Evolutionary conservation across 129 eudicot genomes (phyloP).

Genomic region (Rutidosis leptorrhynchoides): DNA sequence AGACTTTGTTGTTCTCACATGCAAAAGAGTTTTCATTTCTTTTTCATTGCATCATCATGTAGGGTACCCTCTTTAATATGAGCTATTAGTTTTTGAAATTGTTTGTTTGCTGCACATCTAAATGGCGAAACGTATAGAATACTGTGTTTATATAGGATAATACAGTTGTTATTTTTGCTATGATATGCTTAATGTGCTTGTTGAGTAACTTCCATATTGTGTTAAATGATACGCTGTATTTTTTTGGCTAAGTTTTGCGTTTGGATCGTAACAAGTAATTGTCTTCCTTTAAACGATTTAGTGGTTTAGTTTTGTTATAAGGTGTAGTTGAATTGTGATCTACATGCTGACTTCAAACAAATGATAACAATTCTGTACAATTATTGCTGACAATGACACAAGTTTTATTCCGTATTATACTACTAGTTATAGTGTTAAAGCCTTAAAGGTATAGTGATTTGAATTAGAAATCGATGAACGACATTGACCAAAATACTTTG

Average conservation of each 20-base stretch:
- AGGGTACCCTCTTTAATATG: slow-evolving; percentile 22
- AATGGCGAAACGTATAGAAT: not conserved
- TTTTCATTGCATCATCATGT: slow-evolving; percentile 23
- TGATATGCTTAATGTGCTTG: not conserved
- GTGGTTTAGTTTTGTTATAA: slow-evolving; percentile 1
- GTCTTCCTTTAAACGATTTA: not conserved
- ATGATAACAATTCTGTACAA: slow-evolving; percentile 6
- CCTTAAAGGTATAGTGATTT: slow-evolving; percentile 8
- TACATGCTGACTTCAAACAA: slow-evolving; percentile 2
- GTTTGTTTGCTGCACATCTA: slow-evolving; percentile 13
- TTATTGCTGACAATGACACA: not conserved
- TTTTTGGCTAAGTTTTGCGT: not conserved
- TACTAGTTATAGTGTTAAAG: too few relatives aligned
- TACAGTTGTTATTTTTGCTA: slow-evolving; percentile 4
- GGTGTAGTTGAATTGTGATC: not conserved
- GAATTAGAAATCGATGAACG: not conserved
- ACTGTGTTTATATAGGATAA: not conserved
- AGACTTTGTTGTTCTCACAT: slow-evolving; percentile 23
- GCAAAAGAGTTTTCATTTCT: slow-evolving; percentile 20
- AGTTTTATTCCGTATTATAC: slow-evolving; percentile 7
- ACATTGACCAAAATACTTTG: slow-evolving; percentile 12
- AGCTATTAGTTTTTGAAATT: slow-evolving; percentile 13
- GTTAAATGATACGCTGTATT: not conserved
- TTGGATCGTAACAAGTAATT: not conserved
- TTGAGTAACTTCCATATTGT: too few relatives aligned